phyloP scores from a whole-genome alignment of 176 grass and related monocot species.

The Secale cereale region DNA sequence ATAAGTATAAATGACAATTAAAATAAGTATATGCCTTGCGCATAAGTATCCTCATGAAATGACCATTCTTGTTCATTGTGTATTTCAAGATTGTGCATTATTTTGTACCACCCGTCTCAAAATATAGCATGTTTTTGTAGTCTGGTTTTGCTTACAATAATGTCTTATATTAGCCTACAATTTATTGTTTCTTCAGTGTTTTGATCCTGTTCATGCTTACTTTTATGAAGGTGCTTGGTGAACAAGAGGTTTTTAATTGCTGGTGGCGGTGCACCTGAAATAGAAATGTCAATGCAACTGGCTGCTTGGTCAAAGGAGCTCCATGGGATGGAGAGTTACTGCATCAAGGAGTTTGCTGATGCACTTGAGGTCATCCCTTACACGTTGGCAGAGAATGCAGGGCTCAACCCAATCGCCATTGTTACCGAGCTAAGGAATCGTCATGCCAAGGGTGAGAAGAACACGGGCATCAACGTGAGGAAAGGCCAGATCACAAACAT shows the following conservation, averaged over 20 bases:
- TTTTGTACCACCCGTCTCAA: background rate
- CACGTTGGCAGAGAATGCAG: slow-evolving; percentile 85
- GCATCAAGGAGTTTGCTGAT: slow-evolving; percentile 87
- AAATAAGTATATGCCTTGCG: background rate
- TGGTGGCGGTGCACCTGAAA: slow-evolving; percentile 86
- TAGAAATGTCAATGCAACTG: slow-evolving; percentile 89
- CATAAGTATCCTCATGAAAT: background rate
- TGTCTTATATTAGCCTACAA: no score
- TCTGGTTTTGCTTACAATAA: no score
- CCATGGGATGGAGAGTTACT: slow-evolving; percentile 91
- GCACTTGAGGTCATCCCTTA: slow-evolving; percentile 84
- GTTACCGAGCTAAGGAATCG: slow-evolving; percentile 82
- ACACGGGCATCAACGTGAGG: background rate
- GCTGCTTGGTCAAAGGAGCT: slow-evolving; percentile 83
- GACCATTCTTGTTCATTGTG: background rate
- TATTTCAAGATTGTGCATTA: background rate
- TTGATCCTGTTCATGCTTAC: background rate
- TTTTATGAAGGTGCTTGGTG: slow-evolving; percentile 15
- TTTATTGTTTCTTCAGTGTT: background rate
- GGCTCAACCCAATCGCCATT: slow-evolving; percentile 70
- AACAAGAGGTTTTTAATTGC: slow-evolving; percentile 88
- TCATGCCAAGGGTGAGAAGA: slow-evolving; percentile 70
- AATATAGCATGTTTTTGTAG: no score
- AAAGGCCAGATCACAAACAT: slow-evolving; percentile 70
- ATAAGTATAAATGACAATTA: background rate